Base-by-base conservation (phyloP, 768 basidiomycete species). In the Phaeolepiota aurea region DNA sequence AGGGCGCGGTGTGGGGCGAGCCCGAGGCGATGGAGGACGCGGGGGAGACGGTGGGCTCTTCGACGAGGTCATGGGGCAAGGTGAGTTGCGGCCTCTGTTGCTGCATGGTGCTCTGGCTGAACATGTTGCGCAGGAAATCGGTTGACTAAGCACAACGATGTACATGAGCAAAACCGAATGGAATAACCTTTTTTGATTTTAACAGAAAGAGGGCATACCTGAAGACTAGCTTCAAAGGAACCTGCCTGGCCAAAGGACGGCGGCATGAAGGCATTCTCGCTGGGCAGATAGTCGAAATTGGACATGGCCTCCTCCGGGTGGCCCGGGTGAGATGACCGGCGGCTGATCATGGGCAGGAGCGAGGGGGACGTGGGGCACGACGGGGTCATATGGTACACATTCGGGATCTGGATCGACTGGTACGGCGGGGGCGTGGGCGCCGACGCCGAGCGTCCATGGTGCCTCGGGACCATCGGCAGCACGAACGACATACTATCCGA, bases 331-430 rank as follows among this genome's bases (percentile, higher is more conserved):
- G 77, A 68, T 23, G 77, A 59, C 40, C 80, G 75, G 40, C 78
- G 71, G 50, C 70, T 74, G 65, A 79, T 79, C 65, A 81, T 73
- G 23, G 69, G 70, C 3, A 71, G 54, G 4, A 71, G 63, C 10
- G 76, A 73, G 10, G 79, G 79, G 22, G 81, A 81, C 7, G 75
- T 69, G 5, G 79, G 79, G 54, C 74, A 80, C 11, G 80, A 79
- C 3, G 78, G 76, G 1, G 63, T 53, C 52, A 63, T 52, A 30
- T 62, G 59, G 54, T 72, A 73, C 15, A 87, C 71, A 47, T 71
- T 75, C 16, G 84, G 84, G 31, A 86, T 68, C 55, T 75, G 76
- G 52, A 87, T 84, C 1, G 72, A 69, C 59, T 85, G 82, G 48
- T 73, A 76, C 2, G 73, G 68, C 9, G 77, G 79, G 3, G 82